Evolutionary conservation across 768 basidiomycete genomes (phyloP), one percentile per base, ranked within the genome.

Genomic region (Trametes cinnabarina): DNA sequence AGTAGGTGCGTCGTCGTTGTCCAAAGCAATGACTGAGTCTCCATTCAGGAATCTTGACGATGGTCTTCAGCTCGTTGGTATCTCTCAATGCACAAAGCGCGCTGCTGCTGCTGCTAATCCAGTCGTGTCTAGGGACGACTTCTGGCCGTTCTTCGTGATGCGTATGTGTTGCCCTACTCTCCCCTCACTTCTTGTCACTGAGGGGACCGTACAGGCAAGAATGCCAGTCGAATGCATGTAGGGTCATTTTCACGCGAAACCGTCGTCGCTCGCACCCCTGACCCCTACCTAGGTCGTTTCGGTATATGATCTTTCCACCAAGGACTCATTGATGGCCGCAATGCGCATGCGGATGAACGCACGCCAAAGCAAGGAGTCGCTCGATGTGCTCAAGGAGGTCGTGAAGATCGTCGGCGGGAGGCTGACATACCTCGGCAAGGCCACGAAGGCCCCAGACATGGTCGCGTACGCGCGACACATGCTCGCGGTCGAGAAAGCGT

Each of bases 121-220:
- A 51, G 34, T n/a, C 39, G 60, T 61, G 35, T 65, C 60, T 39
- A 92, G 88, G 10, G 93, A 94, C 65, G 91, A 94, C 68, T 91
- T 88, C 69, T 94, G 89, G 86, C 87, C 87, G 0, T 90, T 86
- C 71, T 74, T 83, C 59, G 73, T 81, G 4, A 79, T 90, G 79
- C 79, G 85, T 84, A 71, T 53, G 82, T 76, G 7, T 46, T 40
- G 47, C 55, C 51, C 22, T 49, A 47, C 11, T 19, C 17, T 39
- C 30, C 30, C 7, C 46, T 43, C 39, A 23, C 42, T 37, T 52
- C 59, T 44, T 28, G 26, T 40, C 7, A 23, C 57, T 59, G 61
- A 44, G 58, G 46, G 51, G 66, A 32, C 58, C 63, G 53, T 43
- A 25, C 66, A 88, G 84, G 87, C 56, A 87, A 84, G 70, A 83